Evolutionary conservation across 495 filamentous ascomycete genomes (phyloP).

Genomic region (Rusavskia elegans): DNA sequence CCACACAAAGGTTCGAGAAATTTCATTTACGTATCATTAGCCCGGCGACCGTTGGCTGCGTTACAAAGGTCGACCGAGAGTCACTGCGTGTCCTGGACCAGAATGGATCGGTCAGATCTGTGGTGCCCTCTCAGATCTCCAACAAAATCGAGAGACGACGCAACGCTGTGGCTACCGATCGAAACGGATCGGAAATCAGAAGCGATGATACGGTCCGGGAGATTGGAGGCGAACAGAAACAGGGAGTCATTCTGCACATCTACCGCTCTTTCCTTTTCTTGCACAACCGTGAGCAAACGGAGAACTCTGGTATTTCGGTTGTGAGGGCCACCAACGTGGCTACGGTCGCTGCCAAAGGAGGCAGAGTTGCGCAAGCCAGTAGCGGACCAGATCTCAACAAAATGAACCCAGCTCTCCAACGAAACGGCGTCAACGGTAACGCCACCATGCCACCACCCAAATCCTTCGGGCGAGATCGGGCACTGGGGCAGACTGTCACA

Average conservation of each 20-base stretch:
- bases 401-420: constrained; percentile 83
- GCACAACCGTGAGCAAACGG: constrained; percentile 64
- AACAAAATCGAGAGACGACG: constrained; percentile 68
- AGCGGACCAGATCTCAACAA: constrained; percentile 60
- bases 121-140: constrained; percentile 81
- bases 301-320: constrained; percentile 84
- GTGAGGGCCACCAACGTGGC: constrained; percentile 70
- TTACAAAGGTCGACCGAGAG: constrained; percentile 90
- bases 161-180: constrained; percentile 78
- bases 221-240: constrained; percentile 64
- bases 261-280: constrained; percentile 79
- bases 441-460: constrained; percentile 59
- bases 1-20: not conserved
- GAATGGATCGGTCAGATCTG: constrained; percentile 60
- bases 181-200: constrained; percentile 84
- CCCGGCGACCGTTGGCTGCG: constrained; percentile 74
- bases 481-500: constrained; percentile 80
- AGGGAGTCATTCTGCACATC: constrained; percentile 81
- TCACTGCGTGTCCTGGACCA: constrained; percentile 82
- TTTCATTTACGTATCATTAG: constrained; percentile 25
- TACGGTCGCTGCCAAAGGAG: constrained; percentile 84
- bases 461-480: constrained; percentile 61
- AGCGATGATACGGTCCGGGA: constrained; percentile 87
- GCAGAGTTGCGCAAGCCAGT: constrained; percentile 35
- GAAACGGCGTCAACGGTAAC: constrained; percentile 32